Base-by-base conservation (phyloP, 1,284 basidiomycete species). In the Xerocomus amazonicus region DNA sequence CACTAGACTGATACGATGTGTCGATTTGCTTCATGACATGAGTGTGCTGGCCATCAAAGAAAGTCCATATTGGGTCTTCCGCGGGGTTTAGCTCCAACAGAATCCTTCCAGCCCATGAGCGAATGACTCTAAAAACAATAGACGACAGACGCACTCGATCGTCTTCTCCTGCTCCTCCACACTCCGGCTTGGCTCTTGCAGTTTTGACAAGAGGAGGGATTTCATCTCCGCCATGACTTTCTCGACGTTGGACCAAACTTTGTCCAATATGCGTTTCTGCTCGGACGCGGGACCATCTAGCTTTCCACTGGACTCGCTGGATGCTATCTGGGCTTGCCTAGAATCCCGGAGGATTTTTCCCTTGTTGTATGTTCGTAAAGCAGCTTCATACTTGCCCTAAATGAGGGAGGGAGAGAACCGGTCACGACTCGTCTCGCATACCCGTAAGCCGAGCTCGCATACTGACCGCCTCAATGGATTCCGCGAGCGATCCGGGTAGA, bases 151-250 rank as follows among this genome's bases (percentile, higher is more conserved):
- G 60, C 61, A 94, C 93, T 99, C 95, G 43, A 99, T 90, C 1
- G 92, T 97, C 74, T 92, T 94, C 72, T 98, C 95, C 56, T 97
- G 92, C 58, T 98, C 96, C 52, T 99, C 97, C 4, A 96, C 80
- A 41, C 80, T 84, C 40, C 90, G 75, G 37, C 73, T 76, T 3
- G 87, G 79, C 58, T 97, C 92, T 63, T 89, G 83, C 33, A 99
- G 71, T 60, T 90, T 84, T 9, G 77, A 76, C 42, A 89, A 72
- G n/a, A 99, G 75, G 29, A 84, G 80, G 42, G 75, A 80, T 58
- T 84, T 81, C 91, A 99, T 92, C 64, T 96, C 93, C 33, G 79
- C 79, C 87, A 99, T 96, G 38, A 94, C 92, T 60, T 86, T 90
- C 72, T 99, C 96, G 12, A 98, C 95, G 26, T 86, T 93, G 4